Evolutionary conservation across 192 early-diverging fungal species (phyloP).

Genomic region (Dispira parvispora): DNA sequence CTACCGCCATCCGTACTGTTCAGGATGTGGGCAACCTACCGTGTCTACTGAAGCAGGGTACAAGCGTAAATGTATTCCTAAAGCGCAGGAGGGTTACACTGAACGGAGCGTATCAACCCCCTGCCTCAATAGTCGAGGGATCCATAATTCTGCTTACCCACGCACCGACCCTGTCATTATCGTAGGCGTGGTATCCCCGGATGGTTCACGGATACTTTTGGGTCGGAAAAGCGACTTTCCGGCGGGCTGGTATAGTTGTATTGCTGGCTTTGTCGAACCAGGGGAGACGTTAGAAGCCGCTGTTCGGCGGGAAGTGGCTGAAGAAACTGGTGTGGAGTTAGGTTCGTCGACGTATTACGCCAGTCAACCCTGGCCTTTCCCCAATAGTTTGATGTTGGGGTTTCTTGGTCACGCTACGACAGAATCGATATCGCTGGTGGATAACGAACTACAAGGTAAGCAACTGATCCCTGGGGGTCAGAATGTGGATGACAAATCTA

Average conservation of each 20-base stretch:
- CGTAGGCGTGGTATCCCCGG: slow-evolving; percentile 6
- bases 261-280: slow-evolving; percentile 16
- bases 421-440: background rate
- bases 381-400: slow-evolving; percentile 7
- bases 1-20: slow-evolving; percentile 5
- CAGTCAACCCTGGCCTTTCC: slow-evolving; percentile 11
- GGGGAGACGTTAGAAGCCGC: slow-evolving; percentile 14
- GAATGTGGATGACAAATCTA: too few relatives aligned
- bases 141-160: slow-evolving; percentile 9
- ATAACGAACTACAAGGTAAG: background rate
- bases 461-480: too few relatives aligned
- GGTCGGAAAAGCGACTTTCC: slow-evolving; percentile 12
- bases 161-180: slow-evolving; percentile 14
- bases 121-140: slow-evolving; percentile 8
- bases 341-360: slow-evolving; percentile 4
- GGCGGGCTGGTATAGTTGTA: slow-evolving; percentile 10
- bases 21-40: slow-evolving; percentile 7
- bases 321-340: slow-evolving; percentile 9
- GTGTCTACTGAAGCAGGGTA: slow-evolving; percentile 5
- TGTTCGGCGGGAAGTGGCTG: slow-evolving; percentile 12
- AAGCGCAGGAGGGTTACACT: too few relatives aligned
- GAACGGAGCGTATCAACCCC: background rate
- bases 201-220: slow-evolving; percentile 8
- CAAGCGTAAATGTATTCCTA: background rate
- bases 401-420: slow-evolving; percentile 1